phyloP scores from a whole-genome alignment of 257 asterid genomes.

The Fraxinus americana region DNA sequence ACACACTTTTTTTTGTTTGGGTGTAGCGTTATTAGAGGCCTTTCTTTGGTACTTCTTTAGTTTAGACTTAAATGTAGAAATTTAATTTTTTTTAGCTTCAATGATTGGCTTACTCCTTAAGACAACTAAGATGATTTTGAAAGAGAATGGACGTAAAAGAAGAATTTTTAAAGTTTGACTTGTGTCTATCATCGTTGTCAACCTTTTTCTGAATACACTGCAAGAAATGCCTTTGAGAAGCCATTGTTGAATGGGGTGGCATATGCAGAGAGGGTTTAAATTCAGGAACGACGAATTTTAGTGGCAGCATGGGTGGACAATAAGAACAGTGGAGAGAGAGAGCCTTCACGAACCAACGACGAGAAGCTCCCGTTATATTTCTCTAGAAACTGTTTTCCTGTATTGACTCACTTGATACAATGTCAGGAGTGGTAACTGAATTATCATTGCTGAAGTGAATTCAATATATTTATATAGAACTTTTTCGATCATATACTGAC shows the following conservation, averaged over 20 bases:
- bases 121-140: too few species aligned
- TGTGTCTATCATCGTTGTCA: constrained; percentile 9
- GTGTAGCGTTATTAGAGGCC: too few species aligned
- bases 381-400: constrained; percentile 87
- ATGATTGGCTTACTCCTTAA: too few species aligned
- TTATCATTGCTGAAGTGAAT: not conserved
- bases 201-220: constrained; percentile 87
- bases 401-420: constrained; percentile 83
- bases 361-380: constrained; percentile 90
- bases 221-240: constrained; percentile 91
- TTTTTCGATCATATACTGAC: constrained; percentile 10
- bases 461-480: not conserved
- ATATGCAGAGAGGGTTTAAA: constrained; percentile 79
- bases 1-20: too few species aligned
- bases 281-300: constrained; percentile 6
- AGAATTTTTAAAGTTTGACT: too few species aligned
- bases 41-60: too few species aligned
- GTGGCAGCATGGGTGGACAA: constrained; percentile 80
- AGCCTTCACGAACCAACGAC: constrained; percentile 78
- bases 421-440: constrained; percentile 87
- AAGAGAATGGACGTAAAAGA: too few species aligned
- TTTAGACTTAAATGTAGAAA: too few species aligned
- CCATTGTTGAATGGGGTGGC: constrained; percentile 92
- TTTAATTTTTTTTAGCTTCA: too few species aligned
- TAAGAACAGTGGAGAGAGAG: constrained; percentile 80